phyloP scores from a whole-genome alignment of 2,329 filamentous ascomycete species.

The Xylogone sp. region DNA sequence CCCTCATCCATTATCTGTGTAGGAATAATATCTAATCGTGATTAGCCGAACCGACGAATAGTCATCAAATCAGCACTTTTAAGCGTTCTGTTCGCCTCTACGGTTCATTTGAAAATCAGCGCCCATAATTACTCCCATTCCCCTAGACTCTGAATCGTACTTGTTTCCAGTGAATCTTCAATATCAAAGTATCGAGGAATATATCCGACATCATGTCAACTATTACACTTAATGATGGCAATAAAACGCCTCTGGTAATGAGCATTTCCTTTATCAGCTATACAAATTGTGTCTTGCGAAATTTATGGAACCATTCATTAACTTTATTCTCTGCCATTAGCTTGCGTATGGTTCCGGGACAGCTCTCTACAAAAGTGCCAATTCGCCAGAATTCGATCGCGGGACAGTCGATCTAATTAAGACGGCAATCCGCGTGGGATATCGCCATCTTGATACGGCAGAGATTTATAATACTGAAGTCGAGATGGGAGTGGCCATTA shows the following conservation, averaged over 20 bases:
- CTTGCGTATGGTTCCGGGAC: slow-evolving; percentile 61
- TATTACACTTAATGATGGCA: slow-evolving; percentile 67
- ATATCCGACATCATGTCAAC: slow-evolving; percentile 26
- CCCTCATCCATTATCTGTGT: no score
- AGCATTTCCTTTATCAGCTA: not conserved
- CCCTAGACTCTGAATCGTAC: no score
- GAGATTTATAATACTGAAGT: slow-evolving; percentile 39
- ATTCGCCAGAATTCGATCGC: slow-evolving; percentile 39
- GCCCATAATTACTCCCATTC: no score
- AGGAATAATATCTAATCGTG: no score
- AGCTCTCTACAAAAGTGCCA: slow-evolving; percentile 54
- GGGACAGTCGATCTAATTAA: slow-evolving; percentile 46
- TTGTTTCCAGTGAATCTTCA: no score
- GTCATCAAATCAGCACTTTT: no score
- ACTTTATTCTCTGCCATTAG: no score
- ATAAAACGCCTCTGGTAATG: slow-evolving; percentile 62
- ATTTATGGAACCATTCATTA: no score
- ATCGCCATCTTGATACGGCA: slow-evolving; percentile 59
- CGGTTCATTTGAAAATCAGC: no score
- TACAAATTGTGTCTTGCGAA: not conserved
- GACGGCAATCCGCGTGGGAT: slow-evolving; percentile 54
- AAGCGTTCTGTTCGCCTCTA: no score
- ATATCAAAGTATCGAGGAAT: no score
- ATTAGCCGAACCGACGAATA: no score
- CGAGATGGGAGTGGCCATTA: slow-evolving; percentile 44